A percentile compares a stretch with the other conserved stretches of the same genome.
These are phyloP conservation scores for Tolypocladium album DNA, from an alignment of 2,329 filamentous ascomycete genomes.

Conservation along the genomic window DNA sequence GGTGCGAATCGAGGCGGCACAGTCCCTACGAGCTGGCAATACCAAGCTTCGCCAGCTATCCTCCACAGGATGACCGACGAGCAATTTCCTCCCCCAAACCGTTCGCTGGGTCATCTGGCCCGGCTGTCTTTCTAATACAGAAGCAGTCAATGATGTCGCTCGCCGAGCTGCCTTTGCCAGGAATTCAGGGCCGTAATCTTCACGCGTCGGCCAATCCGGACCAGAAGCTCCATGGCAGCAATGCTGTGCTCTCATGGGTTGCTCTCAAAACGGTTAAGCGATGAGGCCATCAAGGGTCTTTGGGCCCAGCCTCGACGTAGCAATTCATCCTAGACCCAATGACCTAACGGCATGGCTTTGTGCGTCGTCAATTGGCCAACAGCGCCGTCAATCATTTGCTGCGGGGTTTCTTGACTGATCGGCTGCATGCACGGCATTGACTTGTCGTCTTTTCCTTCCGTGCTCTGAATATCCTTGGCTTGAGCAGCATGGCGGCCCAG, in stretches of 20 bases:
- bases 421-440: not conserved
- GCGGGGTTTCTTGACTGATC: constrained; percentile 9
- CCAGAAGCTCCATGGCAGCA: not conserved
- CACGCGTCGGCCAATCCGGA: not conserved
- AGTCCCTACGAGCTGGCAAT: not conserved
- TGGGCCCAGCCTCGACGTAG: not conserved
- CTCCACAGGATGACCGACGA: not conserved
- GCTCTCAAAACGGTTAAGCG: not conserved
- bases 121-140: not conserved
- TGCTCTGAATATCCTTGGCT: not conserved
- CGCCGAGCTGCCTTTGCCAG: not conserved
- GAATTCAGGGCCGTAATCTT: not conserved
- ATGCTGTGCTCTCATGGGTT: not conserved
- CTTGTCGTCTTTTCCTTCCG: not conserved
- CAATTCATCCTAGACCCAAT: constrained; percentile 17
- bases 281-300: not conserved
- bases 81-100: not conserved
- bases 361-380: constrained; percentile 14
- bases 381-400: constrained; percentile 15
- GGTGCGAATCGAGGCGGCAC: not conserved
- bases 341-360: constrained; percentile 6
- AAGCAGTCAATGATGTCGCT: not conserved
- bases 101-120: not conserved
- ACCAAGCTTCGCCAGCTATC: not conserved
- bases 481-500: not conserved